Conservation (phyloP, 2,329 filamentous ascomycete species). For the Penicillium aurantiogriseum region DNA sequence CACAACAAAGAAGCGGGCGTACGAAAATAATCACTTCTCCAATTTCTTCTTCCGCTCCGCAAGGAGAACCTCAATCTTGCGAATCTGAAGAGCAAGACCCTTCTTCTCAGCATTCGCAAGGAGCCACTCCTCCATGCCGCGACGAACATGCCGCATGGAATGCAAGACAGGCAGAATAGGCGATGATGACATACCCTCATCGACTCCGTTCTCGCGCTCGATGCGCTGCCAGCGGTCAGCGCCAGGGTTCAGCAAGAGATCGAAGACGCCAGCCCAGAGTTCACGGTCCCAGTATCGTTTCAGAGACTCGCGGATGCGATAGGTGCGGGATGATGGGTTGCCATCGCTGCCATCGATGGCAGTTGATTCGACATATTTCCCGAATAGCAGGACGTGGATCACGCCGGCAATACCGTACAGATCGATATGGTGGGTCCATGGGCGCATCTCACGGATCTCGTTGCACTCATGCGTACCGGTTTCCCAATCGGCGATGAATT, state of each 20-base stretch:
- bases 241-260: constrained; percentile 77
- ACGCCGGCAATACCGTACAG: constrained; percentile 90
- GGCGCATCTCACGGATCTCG: constrained; percentile 89
- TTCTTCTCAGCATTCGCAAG: constrained; percentile 80
- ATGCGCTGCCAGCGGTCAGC: constrained; percentile 57
- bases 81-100: constrained; percentile 55
- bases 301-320: constrained; percentile 75
- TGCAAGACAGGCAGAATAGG: constrained; percentile 68
- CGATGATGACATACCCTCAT: not conserved
- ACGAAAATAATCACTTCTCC: constrained; percentile 26
- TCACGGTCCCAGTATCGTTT: constrained; percentile 98
- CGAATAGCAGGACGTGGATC: constrained; percentile 85
- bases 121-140: constrained; percentile 82
- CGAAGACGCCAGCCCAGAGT: constrained; percentile 81
- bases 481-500: constrained; percentile 96
- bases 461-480: constrained; percentile 83
- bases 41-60: constrained; percentile 52
- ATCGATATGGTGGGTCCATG: constrained; percentile 98
- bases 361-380: constrained; percentile 85
- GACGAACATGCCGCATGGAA: constrained; percentile 66
- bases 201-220: constrained; percentile 48
- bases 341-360: constrained; percentile 27
- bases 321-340: constrained; percentile 51
- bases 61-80: constrained; percentile 67
- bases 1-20: not conserved